Evolutionary conservation across 306 rosid species (phyloP).

Genomic region (Betula pendula): DNA sequence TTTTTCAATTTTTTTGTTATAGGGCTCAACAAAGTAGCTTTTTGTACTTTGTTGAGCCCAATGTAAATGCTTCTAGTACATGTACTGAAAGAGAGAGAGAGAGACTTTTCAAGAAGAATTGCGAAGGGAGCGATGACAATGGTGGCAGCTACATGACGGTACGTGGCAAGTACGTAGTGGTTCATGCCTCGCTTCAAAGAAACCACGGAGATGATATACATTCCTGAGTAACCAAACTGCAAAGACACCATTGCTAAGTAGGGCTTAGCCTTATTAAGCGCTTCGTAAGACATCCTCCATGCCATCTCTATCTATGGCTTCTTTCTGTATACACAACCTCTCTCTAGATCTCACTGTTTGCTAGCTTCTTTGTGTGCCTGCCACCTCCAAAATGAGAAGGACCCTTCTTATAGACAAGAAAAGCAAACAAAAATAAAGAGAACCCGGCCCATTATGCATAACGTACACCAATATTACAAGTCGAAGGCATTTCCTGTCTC

Average conservation of each 20-base stretch:
- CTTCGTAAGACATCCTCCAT: conserved; percentile 21
- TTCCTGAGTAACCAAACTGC: conserved; percentile 91
- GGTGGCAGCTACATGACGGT: conserved; percentile 81
- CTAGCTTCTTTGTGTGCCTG: conserved; percentile 11
- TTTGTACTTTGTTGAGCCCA: too few species aligned
- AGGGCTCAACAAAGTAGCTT: too few species aligned
- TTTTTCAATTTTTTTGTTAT: too few species aligned
- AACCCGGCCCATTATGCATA: conserved; percentile 42
- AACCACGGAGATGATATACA: conserved; percentile 86
- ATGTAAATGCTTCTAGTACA: too few species aligned
- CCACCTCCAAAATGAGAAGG: conserved; percentile 24
- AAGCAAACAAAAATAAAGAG: too few species aligned
- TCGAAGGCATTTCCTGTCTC: conserved; percentile 46
- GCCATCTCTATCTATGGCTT: conserved; percentile 40
- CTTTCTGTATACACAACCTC: neutral
- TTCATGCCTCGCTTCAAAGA: conserved; percentile 92
- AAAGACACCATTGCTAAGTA: conserved; percentile 82
- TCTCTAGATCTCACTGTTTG: conserved; percentile 17
- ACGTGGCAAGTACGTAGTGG: conserved; percentile 78
- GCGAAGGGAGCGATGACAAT: conserved; percentile 78
- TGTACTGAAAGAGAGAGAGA: neutral
- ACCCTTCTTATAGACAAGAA: conserved; percentile 45
- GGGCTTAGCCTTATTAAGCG: conserved; percentile 55
- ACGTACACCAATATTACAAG: conserved; percentile 35
- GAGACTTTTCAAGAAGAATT: conserved; percentile 72